phyloP scores from a whole-genome alignment of 164 flowering plant species.

The Vitis cinerea region DNA sequence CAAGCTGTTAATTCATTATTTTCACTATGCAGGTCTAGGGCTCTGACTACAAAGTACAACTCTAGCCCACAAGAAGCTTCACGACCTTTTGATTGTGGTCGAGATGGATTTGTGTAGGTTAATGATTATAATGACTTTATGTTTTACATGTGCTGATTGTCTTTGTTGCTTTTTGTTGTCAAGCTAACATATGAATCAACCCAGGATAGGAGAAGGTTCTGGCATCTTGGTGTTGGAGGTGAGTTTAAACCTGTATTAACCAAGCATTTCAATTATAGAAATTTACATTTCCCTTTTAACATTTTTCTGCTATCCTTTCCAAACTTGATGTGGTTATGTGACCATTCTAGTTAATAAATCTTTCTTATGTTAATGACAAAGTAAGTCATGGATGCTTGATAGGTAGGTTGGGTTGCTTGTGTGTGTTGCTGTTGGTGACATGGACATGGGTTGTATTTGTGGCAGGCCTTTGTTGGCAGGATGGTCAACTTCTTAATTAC shows the following conservation, averaged over 20 bases:
- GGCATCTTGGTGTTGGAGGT: conserved; percentile 96
- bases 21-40: conserved; percentile 58
- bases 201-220: conserved; percentile 95
- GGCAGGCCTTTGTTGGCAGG: too few relatives aligned
- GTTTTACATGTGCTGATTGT: conserved; percentile 1
- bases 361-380: background rate
- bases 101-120: conserved; percentile 97
- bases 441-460: too few relatives aligned
- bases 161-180: background rate
- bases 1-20: background rate
- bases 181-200: conserved; percentile 15
- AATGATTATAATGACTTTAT: background rate
- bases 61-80: conserved; percentile 75
- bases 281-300: background rate
- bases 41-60: conserved; percentile 84
- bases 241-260: conserved; percentile 20
- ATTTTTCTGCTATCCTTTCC: background rate
- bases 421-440: too few relatives aligned
- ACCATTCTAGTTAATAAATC: background rate
- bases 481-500: too few relatives aligned
- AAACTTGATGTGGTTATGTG: background rate
- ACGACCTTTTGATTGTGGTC: conserved; percentile 86
- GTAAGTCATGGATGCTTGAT: too few relatives aligned
- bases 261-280: background rate
- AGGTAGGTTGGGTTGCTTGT: too few relatives aligned